Evolutionary conservation across 1,139 yeast species (phyloP), one percentile per base, ranked within the genome.

Genomic region (Chernovozyma aurita): DNA sequence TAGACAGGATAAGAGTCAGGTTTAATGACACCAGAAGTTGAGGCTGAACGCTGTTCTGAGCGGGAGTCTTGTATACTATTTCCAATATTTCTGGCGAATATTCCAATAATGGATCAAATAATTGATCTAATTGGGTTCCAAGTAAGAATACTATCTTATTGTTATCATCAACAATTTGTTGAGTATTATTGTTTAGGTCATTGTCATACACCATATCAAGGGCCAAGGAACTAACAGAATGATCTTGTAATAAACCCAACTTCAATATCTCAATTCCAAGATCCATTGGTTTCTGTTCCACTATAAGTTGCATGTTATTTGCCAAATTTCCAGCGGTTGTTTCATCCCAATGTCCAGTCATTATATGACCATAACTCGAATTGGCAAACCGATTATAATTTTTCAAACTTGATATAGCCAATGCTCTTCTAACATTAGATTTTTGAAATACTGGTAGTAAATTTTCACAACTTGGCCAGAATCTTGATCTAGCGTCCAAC

Each of bases 11-110:
- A 4, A 48, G 18, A 4, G 26, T 21, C 28, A 26, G 28, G 6
- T 14, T 50, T 47, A 24, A 51, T 24, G 24, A 31, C 36, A 47
- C 57, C 31, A 42, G 27, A 11, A 28, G 44, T 22, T 35, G 48
- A 25, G 27, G 57, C 44, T 20, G 48, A 41, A 24, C 18, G 24
- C 32, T 36, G 37, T 36, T 46, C 20, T 18, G 13, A 4, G 40
- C 30, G 1, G 85, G 85, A 0, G 80, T 76, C 24, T 53, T 66
- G 51, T 90, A 90, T 1, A 74, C 65, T 37, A 74, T 69, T 43
- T 84, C 88, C 34, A 95, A 76, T 26, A 80, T 78, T 55, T 90
- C 96, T 0, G 97, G 97, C 0, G 95, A 85, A 55, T 90, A 90
- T 55, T 90, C 97, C 7, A 86, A 72, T 35, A 88, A 61, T 0